Evolutionary conservation across 1,284 basidiomycete species (phyloP).

Genomic region (Boletellus sp.): DNA sequence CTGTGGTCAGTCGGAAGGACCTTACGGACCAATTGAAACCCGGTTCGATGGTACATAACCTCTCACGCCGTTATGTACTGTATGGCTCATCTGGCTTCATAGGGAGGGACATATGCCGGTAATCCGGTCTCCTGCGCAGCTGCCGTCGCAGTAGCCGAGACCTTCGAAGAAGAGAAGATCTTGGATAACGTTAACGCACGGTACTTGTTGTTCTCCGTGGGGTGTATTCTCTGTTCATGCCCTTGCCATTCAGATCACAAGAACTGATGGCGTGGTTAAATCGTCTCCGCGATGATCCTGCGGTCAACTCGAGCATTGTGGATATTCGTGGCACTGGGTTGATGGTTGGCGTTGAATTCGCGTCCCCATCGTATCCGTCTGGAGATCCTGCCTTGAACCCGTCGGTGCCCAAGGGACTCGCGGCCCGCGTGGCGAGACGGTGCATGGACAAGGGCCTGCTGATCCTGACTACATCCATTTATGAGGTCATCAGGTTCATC

Average conservation of each 20-base stretch:
- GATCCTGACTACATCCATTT: slow-evolving; percentile 76
- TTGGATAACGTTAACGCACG: slow-evolving; percentile 76
- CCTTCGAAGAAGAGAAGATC: slow-evolving; percentile 74
- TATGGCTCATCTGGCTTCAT: slow-evolving; percentile 7
- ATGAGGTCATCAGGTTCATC: slow-evolving; percentile 80
- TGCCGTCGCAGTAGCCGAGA: slow-evolving; percentile 76
- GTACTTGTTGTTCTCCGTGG: slow-evolving; percentile 33
- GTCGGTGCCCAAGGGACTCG: slow-evolving; percentile 59
- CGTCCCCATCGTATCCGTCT: slow-evolving; percentile 48
- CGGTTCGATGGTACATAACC: slow-evolving; percentile 66
- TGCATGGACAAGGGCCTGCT: slow-evolving; percentile 84
- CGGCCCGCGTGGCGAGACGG: slow-evolving; percentile 72
- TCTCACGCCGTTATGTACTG: not conserved
- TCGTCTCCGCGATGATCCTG: slow-evolving; percentile 49
- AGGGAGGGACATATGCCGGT: slow-evolving; percentile 90
- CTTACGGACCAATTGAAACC: slow-evolving; percentile 78
- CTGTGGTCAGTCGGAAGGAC: slow-evolving; percentile 78
- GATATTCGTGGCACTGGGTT: slow-evolving; percentile 78
- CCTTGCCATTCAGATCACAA: slow-evolving; percentile 49
- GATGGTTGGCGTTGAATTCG: slow-evolving; percentile 83
- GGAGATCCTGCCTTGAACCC: slow-evolving; percentile 43
- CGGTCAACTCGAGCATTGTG: slow-evolving; percentile 55
- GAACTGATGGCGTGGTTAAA: slow-evolving; percentile 70
- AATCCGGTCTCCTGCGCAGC: slow-evolving; percentile 90
- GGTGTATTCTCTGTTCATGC: slow-evolving; percentile 1